phyloP scores from a whole-genome alignment of 495 filamentous ascomycete species.

The Hypoxylon perforatum region DNA sequence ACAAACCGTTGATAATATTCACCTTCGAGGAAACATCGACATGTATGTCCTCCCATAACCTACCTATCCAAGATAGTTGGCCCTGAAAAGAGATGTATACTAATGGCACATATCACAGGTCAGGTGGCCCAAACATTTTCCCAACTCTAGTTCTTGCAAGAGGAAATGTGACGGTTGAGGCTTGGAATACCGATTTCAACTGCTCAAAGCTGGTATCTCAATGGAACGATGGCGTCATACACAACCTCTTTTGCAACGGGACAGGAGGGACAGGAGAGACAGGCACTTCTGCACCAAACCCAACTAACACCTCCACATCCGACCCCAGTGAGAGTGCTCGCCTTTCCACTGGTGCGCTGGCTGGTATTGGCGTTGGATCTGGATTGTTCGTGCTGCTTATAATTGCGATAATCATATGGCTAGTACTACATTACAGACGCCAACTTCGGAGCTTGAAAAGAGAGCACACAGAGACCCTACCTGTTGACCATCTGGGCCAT shows the following conservation, averaged over 20 bases:
- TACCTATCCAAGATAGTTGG: too few species aligned
- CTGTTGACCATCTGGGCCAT: too few species aligned
- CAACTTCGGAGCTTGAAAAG: not conserved
- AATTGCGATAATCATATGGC: not conserved
- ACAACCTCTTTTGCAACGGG: slow-evolving; percentile 15
- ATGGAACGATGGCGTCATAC: slow-evolving; percentile 2
- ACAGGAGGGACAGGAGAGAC: too few species aligned
- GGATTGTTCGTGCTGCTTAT: not conserved
- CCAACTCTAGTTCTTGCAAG: not conserved
- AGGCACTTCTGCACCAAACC: too few species aligned
- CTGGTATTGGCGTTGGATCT: not conserved
- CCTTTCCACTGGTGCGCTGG: not conserved
- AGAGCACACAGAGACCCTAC: too few species aligned
- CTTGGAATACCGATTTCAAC: slow-evolving; percentile 21
- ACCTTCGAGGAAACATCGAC: slow-evolving; percentile 21
- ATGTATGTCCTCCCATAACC: slow-evolving; percentile 9
- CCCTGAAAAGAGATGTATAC: not conserved
- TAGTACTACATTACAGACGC: not conserved
- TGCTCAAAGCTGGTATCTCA: slow-evolving; percentile 22
- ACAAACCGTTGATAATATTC: slow-evolving; percentile 8
- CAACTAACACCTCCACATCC: not conserved
- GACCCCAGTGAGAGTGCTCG: not conserved
- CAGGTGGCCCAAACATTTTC: slow-evolving; percentile 20
- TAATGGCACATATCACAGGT: slow-evolving; percentile 2
- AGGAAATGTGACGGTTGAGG: slow-evolving; percentile 10